Percentiles rank a stretch among this genome's conserved stretches.
Evolutionary conservation across 352 stramenopile species (phyloP).

Genomic region (Pythium monospermum): DNA sequence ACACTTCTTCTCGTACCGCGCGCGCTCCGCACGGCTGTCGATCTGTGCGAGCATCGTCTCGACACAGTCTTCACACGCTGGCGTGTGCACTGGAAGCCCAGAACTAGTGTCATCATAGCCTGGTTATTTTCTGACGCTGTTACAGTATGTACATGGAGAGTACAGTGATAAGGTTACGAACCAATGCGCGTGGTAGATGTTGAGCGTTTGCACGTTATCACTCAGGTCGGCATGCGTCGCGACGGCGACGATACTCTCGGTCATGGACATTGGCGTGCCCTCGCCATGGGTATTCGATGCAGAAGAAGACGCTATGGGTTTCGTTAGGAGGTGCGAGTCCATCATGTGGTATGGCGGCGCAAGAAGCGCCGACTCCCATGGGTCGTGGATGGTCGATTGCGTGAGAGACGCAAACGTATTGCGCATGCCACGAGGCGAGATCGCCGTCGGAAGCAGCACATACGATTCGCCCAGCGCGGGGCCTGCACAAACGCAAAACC

Average conservation of each 20-base stretch:
- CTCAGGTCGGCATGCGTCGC: constrained; percentile 69
- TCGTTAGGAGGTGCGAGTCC: constrained; percentile 8
- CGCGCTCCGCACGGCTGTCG: constrained; percentile 65
- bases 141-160: too few relatives aligned
- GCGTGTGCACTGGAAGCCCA: constrained; percentile 52
- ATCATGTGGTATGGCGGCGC: constrained; percentile 2
- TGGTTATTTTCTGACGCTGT: too few relatives aligned
- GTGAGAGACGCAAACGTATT: constrained; percentile 22
- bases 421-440: constrained; percentile 37
- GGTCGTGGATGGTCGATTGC: constrained; percentile 22
- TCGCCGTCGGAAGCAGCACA: constrained; percentile 63
- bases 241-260: constrained; percentile 58
- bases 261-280: constrained; percentile 25
- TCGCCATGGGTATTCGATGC: constrained; percentile 20
- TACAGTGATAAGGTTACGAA: too few relatives aligned
- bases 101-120: constrained; percentile 29
- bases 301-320: constrained; percentile 11
- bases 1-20: constrained; percentile 66
- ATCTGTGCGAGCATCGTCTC: constrained; percentile 71
- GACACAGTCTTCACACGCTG: constrained; percentile 70
- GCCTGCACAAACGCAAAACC: constrained; percentile 4
- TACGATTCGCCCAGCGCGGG: constrained; percentile 61
- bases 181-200: constrained; percentile 66
- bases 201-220: constrained; percentile 67
- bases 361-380: constrained; percentile 21